Conservation (phyloP, 2,329 filamentous ascomycete species). For the Colletotrichum sp. region DNA sequence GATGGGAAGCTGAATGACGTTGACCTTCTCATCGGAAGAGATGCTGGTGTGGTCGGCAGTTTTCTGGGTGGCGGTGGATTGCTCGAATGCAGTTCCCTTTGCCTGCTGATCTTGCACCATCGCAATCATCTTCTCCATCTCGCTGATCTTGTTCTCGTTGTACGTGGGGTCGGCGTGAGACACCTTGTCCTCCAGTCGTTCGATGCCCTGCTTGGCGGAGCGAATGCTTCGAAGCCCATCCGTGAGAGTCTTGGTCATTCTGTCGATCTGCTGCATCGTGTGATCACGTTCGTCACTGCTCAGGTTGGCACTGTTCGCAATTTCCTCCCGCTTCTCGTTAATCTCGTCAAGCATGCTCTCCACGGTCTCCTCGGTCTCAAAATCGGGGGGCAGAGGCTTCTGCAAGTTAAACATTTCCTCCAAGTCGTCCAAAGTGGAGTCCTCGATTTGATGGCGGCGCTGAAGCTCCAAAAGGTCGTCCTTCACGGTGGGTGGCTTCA, state of each 20-base stretch:
- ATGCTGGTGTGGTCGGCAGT: neutral
- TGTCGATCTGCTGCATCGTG: constrained; percentile 49
- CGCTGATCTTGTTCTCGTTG: neutral
- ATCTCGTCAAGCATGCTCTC: constrained; percentile 21
- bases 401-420: constrained; percentile 48
- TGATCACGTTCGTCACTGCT: constrained; percentile 34
- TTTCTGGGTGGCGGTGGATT: neutral
- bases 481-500: constrained; percentile 57
- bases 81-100: neutral
- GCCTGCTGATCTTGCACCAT: constrained; percentile 10
- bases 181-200: constrained; percentile 59
- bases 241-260: constrained; percentile 59
- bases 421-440: constrained; percentile 64
- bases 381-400: constrained; percentile 2
- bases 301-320: constrained; percentile 8
- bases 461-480: constrained; percentile 62
- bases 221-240: constrained; percentile 58
- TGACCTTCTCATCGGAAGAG: constrained; percentile 1
- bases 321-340: constrained; percentile 18
- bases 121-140: neutral
- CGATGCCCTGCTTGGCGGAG: constrained; percentile 62
- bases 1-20: constrained; percentile 43
- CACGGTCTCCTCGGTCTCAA: constrained; percentile 12
- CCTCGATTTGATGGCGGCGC: constrained; percentile 58
- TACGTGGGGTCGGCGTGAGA: constrained; percentile 39